Base-by-base conservation (phyloP, 208 protist genomes). In the Trypanosoma vivax region DNA sequence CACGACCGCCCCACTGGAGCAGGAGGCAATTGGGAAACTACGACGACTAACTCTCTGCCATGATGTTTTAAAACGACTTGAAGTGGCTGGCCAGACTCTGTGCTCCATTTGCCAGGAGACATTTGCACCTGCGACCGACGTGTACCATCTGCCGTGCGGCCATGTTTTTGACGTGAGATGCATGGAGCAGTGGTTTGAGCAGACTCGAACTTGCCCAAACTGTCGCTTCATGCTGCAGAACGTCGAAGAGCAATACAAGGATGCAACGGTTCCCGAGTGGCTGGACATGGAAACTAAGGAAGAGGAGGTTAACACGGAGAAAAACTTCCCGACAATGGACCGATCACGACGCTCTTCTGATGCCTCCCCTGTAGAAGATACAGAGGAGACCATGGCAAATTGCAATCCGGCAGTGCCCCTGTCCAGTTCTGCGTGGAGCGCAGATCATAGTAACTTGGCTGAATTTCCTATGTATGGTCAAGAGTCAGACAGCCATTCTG, bases 71-170 rank as follows among this genome's bases (percentile, higher is more conserved):
- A 34, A 16, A 11, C 62, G 34, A 10, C 51, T 69, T 1, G 62
- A 61, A 29, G 4, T 16, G 21, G 50, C 58, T n/a, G 53, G 41
- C 2, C 49, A 51, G 47, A 18, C 35, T 16, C 38, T 69, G 2
- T 75, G 68, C 37, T 70, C 61, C 16, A 65, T 75, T 19, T 75
- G 68, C 50, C 60, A 66, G 31, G 68, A 75, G n/a, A 19, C 37
- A 21, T 75, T 75, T 56, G 11, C 28, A 21, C 25, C 18, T 13
- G 39, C 37, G 31, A 18, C 24, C n/a, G 50, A 74, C 11, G 67
- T 84, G 14, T 74, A 68, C 31, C 56, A 71, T n/a, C 72, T 88
- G 9, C 80, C 80, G 30, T 88, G 80, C 53, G 65, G 77, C 11
- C 80, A 88, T 53, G 54, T 78, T 39, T 88, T 84, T 50, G 81